These are phyloP conservation scores for Arthroderma uncinatum DNA, from an alignment of 2,329 filamentous ascomycete species.

Conservation along the genomic window DNA sequence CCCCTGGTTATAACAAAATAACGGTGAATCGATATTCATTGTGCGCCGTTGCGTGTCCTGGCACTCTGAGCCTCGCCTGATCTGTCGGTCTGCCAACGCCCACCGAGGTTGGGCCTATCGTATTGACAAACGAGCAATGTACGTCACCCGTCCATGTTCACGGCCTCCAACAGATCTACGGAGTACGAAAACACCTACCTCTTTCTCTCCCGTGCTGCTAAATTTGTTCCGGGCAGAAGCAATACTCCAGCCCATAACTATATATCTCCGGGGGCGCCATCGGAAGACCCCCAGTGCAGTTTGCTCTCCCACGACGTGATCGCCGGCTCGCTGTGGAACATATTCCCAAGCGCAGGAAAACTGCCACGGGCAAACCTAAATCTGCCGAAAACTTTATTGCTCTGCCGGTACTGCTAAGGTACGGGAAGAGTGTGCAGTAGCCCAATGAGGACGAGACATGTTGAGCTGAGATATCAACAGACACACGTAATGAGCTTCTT, in stretches of 20 bases:
- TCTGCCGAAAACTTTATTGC: constrained; percentile 6
- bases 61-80: not conserved
- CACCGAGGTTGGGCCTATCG: not conserved
- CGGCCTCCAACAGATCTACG: not conserved
- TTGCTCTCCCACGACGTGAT: not conserved
- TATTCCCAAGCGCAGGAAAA: not conserved
- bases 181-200: not conserved
- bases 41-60: not conserved
- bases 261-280: not conserved
- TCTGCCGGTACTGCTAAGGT: constrained; percentile 4
- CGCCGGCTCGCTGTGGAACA: constrained; percentile 1
- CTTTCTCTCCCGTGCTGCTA: not conserved
- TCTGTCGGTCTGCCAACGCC: not conserved
- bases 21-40: not conserved
- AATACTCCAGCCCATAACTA: not conserved
- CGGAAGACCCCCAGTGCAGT: not conserved
- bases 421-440: not conserved
- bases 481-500: not conserved
- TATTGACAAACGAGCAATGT: not conserved
- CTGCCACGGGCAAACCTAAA: constrained; percentile 5
- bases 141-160: not conserved
- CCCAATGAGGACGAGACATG: not conserved
- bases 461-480: not conserved
- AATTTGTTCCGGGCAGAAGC: not conserved
- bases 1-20: not conserved